Conservation (phyloP, 805 yeast species). For the Candida boleticola region DNA sequence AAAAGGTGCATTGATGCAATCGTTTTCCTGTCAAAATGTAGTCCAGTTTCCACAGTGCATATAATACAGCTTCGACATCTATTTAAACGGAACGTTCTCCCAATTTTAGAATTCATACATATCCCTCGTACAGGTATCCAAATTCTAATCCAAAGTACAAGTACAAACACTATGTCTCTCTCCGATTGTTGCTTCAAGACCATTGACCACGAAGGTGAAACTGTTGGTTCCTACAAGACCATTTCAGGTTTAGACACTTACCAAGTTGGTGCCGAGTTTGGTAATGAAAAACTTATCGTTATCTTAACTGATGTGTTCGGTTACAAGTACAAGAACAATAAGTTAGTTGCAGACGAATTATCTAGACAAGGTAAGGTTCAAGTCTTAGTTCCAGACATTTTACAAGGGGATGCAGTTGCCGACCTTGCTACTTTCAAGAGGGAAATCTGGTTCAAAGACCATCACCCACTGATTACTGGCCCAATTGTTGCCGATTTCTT, state of each 20-base stretch:
- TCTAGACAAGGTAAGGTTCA: constrained; percentile 12
- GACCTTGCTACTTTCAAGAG: constrained; percentile 1
- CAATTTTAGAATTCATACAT: no score
- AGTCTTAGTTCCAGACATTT: constrained; percentile 31
- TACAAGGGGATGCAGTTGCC: constrained; percentile 21
- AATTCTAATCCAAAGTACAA: no score
- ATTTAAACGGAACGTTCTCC: no score
- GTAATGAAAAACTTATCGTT: constrained; percentile 20
- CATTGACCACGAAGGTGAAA: constrained; percentile 27
- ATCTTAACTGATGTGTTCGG: constrained; percentile 30
- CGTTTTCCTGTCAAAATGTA: no score
- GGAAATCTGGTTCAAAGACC: constrained; percentile 4
- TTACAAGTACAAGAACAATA: constrained; percentile 21
- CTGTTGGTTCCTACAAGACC: constrained; percentile 18
- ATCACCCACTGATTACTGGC: constrained; percentile 10
- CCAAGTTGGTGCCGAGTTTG: constrained; percentile 20
- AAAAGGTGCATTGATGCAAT: no score
- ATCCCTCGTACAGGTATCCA: no score
- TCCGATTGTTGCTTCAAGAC: constrained; percentile 20
- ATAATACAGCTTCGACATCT: no score
- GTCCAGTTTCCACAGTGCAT: no score
- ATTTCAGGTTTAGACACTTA: constrained; percentile 28
- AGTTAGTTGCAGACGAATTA: constrained; percentile 28
- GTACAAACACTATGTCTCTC: no score
- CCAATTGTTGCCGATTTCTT: constrained; percentile 11